Conservation (phyloP, 192 early-diverging fungal genomes). For the Coemansia sp. region DNA sequence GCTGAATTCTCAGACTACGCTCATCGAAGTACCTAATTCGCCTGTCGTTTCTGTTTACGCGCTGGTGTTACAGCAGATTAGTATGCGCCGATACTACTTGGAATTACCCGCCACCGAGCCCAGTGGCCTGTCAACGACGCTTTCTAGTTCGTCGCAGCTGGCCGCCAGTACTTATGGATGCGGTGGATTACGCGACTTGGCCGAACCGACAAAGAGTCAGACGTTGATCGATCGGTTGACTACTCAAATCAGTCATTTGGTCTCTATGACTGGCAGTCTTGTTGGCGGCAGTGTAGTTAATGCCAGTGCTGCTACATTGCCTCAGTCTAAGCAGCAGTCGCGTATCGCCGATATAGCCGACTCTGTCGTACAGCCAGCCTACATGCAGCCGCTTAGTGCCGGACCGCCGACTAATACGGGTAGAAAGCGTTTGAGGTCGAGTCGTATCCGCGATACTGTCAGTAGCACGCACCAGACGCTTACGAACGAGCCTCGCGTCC, state of each 20-base stretch:
- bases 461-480: neutral
- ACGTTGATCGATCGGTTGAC: slow-evolving; percentile 23
- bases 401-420: neutral
- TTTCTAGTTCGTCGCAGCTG: slow-evolving; percentile 30
- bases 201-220: neutral
- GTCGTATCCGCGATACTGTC: neutral
- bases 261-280: slow-evolving; percentile 5
- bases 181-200: slow-evolving; percentile 7
- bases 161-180: neutral
- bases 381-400: slow-evolving; percentile 28
- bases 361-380: slow-evolving; percentile 18
- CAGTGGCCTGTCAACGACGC: neutral
- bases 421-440: neutral
- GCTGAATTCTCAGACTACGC: slow-evolving; percentile 1
- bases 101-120: slow-evolving; percentile 21
- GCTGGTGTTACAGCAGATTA: slow-evolving; percentile 51
- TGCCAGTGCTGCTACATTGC: neutral
- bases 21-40: slow-evolving; percentile 50
- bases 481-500: slow-evolving; percentile 2
- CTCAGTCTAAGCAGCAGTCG: slow-evolving; percentile 4
- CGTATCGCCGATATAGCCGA: slow-evolving; percentile 2
- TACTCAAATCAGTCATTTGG: slow-evolving; percentile 17
- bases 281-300: neutral
- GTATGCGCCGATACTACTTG: slow-evolving; percentile 45
- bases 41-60: slow-evolving; percentile 55